Base-by-base conservation (phyloP, 2,329 filamentous ascomycete species). In the Tolypocladium tundrense region DNA sequence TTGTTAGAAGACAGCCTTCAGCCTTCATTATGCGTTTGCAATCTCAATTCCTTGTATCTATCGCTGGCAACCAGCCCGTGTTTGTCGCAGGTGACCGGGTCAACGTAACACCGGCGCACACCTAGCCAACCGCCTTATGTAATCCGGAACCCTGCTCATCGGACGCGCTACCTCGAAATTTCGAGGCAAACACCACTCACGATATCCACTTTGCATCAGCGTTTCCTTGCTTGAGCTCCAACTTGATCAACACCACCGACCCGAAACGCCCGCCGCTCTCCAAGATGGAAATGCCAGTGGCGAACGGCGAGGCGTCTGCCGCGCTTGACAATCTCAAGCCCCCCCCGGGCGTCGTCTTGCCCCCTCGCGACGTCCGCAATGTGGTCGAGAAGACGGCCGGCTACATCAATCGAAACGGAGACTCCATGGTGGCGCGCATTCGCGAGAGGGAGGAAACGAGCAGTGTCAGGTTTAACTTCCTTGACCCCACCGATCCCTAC, bases 381-480 rank as follows among this genome's bases (percentile, higher is more conserved):
- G 73, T 93, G 64, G 86, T 99, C 68, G 92, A 97, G 73, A 97
- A 96, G 77, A 96, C 93, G 14, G 93, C 94, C 56, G 91, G 91
- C 53, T 97, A 95, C 70, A 90, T 97, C 59, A 86, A 87, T 63
- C 77, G 84, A 62, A 86, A 86, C 65, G 84, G 84, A 27, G 70
- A 79, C 48, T 78, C 84, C 9, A 91, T 95, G 68, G 89, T 95
- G 75, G 88, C 92, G 66, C 86, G 88, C 65, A 88, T 99, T 64
- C 87, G 90, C 67, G 86, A 92, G 64, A 95, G 94, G 74, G 88
- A 96, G 70, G 64, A 94, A 95, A 68, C 84, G 5, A 31, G 48
- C 10, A 52, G 48, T 21, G 48, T 90, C n/a, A 96, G 95, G 69
- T 94, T 97, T 72, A 90, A 88, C 66, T 99, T 97, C 72, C 76